Percentiles rank a stretch among this genome's conserved stretches.
Evolutionary conservation across 2,329 filamentous ascomycete genomes (phyloP).

Genomic region (Anisogramma anomala): DNA sequence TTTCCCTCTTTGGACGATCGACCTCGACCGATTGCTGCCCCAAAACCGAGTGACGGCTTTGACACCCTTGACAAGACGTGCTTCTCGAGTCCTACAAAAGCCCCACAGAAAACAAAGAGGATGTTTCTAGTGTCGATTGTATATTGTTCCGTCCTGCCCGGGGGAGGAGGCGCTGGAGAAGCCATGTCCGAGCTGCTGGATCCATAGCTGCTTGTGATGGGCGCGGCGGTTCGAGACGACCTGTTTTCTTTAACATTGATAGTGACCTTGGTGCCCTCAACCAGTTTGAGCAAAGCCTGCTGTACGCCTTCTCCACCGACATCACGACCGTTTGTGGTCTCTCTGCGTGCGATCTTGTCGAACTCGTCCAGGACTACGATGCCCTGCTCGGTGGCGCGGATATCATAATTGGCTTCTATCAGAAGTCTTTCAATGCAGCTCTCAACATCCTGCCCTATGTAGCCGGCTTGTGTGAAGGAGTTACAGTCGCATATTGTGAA

Average conservation of each 20-base stretch:
- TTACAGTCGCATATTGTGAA: conserved; percentile 96
- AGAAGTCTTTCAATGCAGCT: conserved; percentile 83
- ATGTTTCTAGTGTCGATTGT: conserved; percentile 91
- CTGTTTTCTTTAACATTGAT: conserved; percentile 76
- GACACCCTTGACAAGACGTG: conserved; percentile 77
- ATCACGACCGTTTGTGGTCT: conserved; percentile 80
- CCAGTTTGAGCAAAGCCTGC: conserved; percentile 87
- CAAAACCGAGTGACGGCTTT: conserved; percentile 79
- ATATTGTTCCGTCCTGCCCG: conserved; percentile 48
- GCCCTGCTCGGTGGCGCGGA: conserved; percentile 72
- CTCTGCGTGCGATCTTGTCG: conserved; percentile 87
- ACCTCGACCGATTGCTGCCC: conserved; percentile 56
- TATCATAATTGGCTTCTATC: conserved; percentile 81
- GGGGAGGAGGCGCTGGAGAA: conserved; percentile 33
- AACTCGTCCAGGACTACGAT: conserved; percentile 96
- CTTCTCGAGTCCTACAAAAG: conserved; percentile 87
- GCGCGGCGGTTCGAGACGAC: conserved; percentile 40
- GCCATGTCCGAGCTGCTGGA: conserved; percentile 34
- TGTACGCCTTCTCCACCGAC: conserved; percentile 95
- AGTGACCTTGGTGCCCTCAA: conserved; percentile 89
- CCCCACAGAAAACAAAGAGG: conserved; percentile 91
- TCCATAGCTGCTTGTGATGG: conserved; percentile 43
- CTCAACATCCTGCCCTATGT: conserved; percentile 97
- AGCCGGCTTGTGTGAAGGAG: conserved; percentile 89
- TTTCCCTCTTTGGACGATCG: conserved; percentile 35